Base-by-base conservation (phyloP, 1,284 basidiomycete genomes). In the Vanrija humicola region DNA sequence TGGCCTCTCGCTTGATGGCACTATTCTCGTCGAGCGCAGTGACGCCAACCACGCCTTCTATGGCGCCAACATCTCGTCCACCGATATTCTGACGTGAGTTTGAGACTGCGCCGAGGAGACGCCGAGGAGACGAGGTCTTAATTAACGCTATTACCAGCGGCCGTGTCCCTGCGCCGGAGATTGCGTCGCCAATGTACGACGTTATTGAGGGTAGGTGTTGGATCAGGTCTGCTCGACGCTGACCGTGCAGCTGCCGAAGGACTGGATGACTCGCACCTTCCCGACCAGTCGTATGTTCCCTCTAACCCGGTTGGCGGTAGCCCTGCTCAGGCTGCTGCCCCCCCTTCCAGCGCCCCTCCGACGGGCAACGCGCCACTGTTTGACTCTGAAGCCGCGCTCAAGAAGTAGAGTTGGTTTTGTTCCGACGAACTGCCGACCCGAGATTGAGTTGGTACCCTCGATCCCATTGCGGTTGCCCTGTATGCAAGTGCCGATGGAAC, bases 31-130 rank as follows among this genome's bases (percentile, higher is more conserved):
- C 57, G 95, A 98, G 77, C 84, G 95, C 66, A 94, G 91, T 73
- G 93, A 97, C 72, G 87, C 92, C 52, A 94, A 94, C 73, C 83
- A 86, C 52, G 90, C 93, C 28, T 98, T 98, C 78, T 98, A 98
- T 69, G 96, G 95, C 10, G 92, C 90, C 16, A 80, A 86, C 12
- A 86, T 98, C 21, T 90, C 94, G 1, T 90, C 91, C 0, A 82
- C 83, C 46, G 92, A 96, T 73, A 90, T 98, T 62, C 83, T 98
- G 21, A 83, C 64, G 72, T 73, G 58, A 59, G 71, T 67, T 0
- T 3, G 14, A 1, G 8, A 18, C 25, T 15, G 8, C 3, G 19
- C 7, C 7, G 18, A 4, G 7, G 28, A 10, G 7, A 7, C n/a
- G 40, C 21, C 21, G 21, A n/a, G n/a, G n/a, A 42, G 19, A 5